Evolutionary conservation across 441 rosid genomes (phyloP), one percentile per base, ranked within the genome.

Genomic region (Gossypium gossypioides): DNA sequence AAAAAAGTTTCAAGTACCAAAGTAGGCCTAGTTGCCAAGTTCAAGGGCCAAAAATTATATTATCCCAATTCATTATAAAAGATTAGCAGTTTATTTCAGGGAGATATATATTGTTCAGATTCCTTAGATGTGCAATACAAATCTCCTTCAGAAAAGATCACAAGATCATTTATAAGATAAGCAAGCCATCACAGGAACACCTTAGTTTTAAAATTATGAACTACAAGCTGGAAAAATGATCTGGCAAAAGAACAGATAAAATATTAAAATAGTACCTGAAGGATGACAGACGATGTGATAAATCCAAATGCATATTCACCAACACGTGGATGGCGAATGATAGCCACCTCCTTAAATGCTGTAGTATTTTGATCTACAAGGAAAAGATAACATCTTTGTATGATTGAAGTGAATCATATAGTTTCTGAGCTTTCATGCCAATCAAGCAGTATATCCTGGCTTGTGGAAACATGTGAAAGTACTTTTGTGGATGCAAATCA

Each of bases 231-330:
- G 54, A 44, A 5, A 12, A 42, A 42, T 42, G 12, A 18, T 42
- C 56, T 50, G 50, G 54, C 60, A 65, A 15, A 77, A 56, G 34
- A 62, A 2, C 9, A 6, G 21, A 34, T 10, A 15, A 10, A 21
- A 65, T 56, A 69, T 55, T 21, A 40, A 69, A 60, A 63, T 69
- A 10, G 46, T n/a, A 91, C 98, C 95, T 93, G 96, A 75, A 91
- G 97, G 75, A 81, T 75, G 57, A 91, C 88, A 6, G 98, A 85
- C 12, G 97, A 93, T 75, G 97, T 91, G 75, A 93, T 93, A 70
- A 93, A 91, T 64, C 98, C 96, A 82, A 93, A 93, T 13, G 97
- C 98, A 71, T 91, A 93, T 88, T 93, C 98, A 29, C 97, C 98
- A 76, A 88, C 72, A 62, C 97, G 96, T 64, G 98, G 98, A 77